Evolutionary conservation across 2,329 filamentous ascomycete species (phyloP), one percentile per base, ranked within the genome.

Genomic region (Colletotrichum melonis): DNA sequence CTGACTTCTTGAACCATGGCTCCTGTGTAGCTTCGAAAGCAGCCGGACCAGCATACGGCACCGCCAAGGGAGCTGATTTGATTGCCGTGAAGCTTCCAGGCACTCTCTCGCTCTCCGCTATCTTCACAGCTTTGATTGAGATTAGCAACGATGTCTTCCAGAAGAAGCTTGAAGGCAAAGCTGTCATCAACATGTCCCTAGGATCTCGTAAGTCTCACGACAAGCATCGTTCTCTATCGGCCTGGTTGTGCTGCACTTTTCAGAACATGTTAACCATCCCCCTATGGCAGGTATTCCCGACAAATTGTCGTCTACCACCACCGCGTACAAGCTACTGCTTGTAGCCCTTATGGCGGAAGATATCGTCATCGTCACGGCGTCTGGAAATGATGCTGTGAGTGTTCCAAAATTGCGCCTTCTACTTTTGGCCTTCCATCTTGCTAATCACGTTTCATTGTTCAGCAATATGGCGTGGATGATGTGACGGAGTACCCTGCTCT

Each of bases 11-110:
- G 12, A 38, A 58, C 11, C 69, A 68, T 22, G 69, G 69, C 52
- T 30, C 69, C 1, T 72, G 69, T 6, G 69, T 72, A 8, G 69
- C 69, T 5, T 72, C 69, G 8, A 72, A 72, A 22, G 49, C 58
- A n/a, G 28, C 49, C 5, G 69, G 69, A 2, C 69, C 69, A 1
- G 9, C 19, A 5, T 68, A 63, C 7, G 64, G 69, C 49, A 72
- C 69, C 3, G 69, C 69, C 6, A 72, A 72, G 24, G 35, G 63
- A 4, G 69, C 63, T 22, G 38, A 72, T 22, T 19, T 68, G 69
- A 24, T 72, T 5, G 32, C 49, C 7, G 69, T 58, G 12, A 67
- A 68, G 35, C 3, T 72, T 4, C 35, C 69, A 1, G 11, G 6
- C 2, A 4, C 28, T 1, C n/a, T 63, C 5, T 24, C 24, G 7